Evolutionary conservation across 2,329 filamentous ascomycete genomes (phyloP), one percentile per base, ranked within the genome.

Genomic region (Myriosclerotinia duriaeana): DNA sequence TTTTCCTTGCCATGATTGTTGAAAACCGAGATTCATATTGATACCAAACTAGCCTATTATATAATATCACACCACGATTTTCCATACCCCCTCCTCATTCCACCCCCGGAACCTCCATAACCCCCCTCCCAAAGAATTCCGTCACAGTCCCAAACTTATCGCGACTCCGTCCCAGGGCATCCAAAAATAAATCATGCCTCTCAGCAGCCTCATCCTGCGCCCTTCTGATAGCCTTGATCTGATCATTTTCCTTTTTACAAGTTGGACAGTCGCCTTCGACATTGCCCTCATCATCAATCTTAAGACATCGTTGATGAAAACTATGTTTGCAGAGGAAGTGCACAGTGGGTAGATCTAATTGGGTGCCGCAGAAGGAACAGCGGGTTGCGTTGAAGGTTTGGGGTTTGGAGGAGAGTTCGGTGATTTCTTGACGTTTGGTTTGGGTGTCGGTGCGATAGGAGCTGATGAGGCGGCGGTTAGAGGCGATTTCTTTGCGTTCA

Each of bases 271-370:
- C 93, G 0, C 88, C 84, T 50, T 86, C 82, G 12, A 86, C 82
- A 62, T 89, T 87, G 14, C 82, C 81, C 30, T 85, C 82, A 50
- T 75, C 72, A 17, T 68, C 71, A 26, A 71, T 69, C 68, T 74
- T 71, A 53, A 99, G 80, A 78, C 94, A 99, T 55, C 91, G 85
- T 79, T 96, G 92, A 76, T 99, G 95, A 82, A 97, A 99, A 68
- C 89, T 93, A 77, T 99, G 95, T 77, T 96, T 97, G 81, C 95
- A 99, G 70, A 99, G 79, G 77, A 99, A 99, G 76, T 99, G 95
- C 58, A 99, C 93, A 0, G 89, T 91, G 0, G 95, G 95, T 15
- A 98, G 82, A 71, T 97, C 93, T 22, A 98, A 83, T 36, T 86
- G 84, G 48, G 68, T 67, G 3, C 87, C 85, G 77, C 95, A 99